Evolutionary conservation across 1,284 basidiomycete species (phyloP), one percentile per base, ranked within the genome.

Genomic region (Leucoagaricus sp.): DNA sequence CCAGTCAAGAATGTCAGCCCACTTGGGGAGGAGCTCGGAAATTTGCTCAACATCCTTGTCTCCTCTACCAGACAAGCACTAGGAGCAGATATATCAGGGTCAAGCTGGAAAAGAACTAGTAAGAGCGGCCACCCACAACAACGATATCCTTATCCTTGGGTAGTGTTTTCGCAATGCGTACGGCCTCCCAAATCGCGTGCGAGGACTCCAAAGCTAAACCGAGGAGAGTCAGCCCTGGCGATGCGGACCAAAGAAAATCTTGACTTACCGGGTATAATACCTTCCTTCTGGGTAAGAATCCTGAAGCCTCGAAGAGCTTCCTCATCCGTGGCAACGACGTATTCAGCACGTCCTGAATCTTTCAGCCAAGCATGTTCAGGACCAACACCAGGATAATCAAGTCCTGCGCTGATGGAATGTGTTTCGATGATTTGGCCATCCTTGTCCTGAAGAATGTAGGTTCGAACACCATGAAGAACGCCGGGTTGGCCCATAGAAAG

Each of bases 321-420:
- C 68, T 96, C 90, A 68, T 99, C 97, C 1, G 93, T 98, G 8
- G 96, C 96, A 10, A 85, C 88, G 15, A 91, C 84, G 73, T 98
- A 99, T 70, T 98, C 93, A 0, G 95, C 97, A 53, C 97, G 80
- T 15, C 93, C 93, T 2, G 87, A 89, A 69, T 97, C 93, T 75
- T 98, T 98, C 69, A 99, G 79, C 89, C 90, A 97, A 48, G 96
- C 90, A 71, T 98, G 96, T 73, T 99, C 96, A 7, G 97, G 97
- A 13, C 97, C 97, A 52, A 99, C 97, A 65, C 93, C 89, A 31
- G 91, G 92, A 70, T 94, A 94, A 72, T 94, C 91, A 46, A 97
- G 79, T 36, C 96, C 97, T 50, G 97, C 96, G 65, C 92, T 95
- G 73, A 99, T 92, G 17, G 95, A 98, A 75, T 98, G 95, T 17